Evolutionary conservation across 1,284 basidiomycete genomes (phyloP).

Genomic region (Coniophora puteana): DNA sequence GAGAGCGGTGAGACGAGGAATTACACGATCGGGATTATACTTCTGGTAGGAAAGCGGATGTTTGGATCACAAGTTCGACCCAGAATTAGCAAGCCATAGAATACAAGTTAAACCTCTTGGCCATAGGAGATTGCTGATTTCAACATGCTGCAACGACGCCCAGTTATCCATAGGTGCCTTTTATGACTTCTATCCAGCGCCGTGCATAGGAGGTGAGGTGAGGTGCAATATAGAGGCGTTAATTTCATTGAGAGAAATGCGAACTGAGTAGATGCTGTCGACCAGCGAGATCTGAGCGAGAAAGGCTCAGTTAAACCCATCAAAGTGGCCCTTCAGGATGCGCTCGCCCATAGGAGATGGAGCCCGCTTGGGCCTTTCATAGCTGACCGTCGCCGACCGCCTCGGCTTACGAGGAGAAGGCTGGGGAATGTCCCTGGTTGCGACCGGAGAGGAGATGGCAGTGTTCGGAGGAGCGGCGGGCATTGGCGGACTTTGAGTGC

Average conservation of each 20-base stretch:
- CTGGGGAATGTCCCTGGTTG: constrained; percentile 14
- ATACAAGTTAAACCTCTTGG: too few species aligned
- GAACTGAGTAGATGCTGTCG: constrained; percentile 4
- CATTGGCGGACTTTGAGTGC: constrained; percentile 25
- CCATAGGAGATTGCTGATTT: too few species aligned
- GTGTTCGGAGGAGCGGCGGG: constrained; percentile 46
- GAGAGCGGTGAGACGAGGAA: too few species aligned
- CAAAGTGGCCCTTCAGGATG: constrained; percentile 80
- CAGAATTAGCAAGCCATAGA: too few species aligned
- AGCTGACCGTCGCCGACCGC: constrained; percentile 56
- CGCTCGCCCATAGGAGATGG: constrained; percentile 85
- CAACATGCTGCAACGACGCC: too few species aligned
- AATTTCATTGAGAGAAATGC: neutral
- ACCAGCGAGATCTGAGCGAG: neutral
- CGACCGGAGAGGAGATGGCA: constrained; percentile 25
- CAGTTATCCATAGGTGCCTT: too few species aligned
- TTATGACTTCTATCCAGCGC: too few species aligned
- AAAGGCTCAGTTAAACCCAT: constrained; percentile 63
- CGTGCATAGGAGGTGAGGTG: too few species aligned
- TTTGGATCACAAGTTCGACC: too few species aligned
- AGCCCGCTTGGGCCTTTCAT: constrained; percentile 53
- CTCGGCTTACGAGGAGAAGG: constrained; percentile 37
- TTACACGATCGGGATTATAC: too few species aligned
- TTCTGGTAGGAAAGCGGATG: too few species aligned
- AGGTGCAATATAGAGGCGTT: too few species aligned